phyloP scores from a whole-genome alignment of 305 asterid genomes.

The Fraxinus platypoda region DNA sequence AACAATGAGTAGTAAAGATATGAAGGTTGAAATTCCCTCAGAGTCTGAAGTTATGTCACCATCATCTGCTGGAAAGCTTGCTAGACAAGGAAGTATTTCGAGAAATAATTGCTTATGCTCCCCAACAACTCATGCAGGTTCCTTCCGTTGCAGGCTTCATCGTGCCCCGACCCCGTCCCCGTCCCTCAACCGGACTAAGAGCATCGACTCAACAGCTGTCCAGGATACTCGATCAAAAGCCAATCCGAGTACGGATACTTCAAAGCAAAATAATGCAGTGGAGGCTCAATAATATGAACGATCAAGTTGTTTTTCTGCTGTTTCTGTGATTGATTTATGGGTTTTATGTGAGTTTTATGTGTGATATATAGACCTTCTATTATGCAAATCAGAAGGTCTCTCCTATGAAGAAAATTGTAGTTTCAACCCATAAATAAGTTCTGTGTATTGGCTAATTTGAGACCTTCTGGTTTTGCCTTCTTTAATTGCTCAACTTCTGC shows the following conservation, averaged over 20 bases:
- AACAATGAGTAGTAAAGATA: constrained; percentile 31
- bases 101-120: constrained; percentile 70
- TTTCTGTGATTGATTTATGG: constrained; percentile 9
- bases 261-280: constrained; percentile 25
- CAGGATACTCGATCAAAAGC: constrained; percentile 37
- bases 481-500: background rate
- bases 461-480: background rate
- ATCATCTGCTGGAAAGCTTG: constrained; percentile 42
- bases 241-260: background rate
- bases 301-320: background rate
- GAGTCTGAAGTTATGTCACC: constrained; percentile 26
- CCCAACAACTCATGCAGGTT: constrained; percentile 78
- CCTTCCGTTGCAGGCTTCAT: constrained; percentile 81
- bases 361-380: background rate
- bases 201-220: constrained; percentile 39
- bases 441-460: background rate
- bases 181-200: constrained; percentile 58
- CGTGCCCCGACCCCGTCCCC: constrained; percentile 43
- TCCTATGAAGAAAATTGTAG: background rate
- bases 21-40: constrained; percentile 49
- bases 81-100: constrained; percentile 59
- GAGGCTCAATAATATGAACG: constrained; percentile 20
- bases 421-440: background rate
- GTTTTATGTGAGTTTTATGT: background rate
- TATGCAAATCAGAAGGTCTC: background rate